Base-by-base conservation (phyloP, 805 yeast species). In the Gaillardinia entomophila region DNA sequence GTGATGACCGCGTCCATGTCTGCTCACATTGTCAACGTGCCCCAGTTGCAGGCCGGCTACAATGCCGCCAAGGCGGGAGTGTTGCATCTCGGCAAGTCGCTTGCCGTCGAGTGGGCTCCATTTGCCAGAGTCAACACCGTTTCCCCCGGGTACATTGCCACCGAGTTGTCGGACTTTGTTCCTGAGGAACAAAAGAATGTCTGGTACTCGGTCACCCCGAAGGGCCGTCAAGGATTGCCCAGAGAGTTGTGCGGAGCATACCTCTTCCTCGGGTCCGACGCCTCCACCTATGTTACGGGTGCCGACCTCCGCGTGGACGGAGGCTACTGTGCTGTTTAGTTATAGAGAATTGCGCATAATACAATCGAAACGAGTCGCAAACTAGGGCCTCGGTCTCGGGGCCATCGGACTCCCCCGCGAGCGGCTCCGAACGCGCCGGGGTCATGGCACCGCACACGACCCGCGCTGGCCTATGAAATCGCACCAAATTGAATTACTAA, bases 1-100 rank as follows among this genome's bases (percentile, higher is more conserved):
- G 77, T 87, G 45, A 71, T 83, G 58, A 87, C 96, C 4, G 88
- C 94, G 4, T 84, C 95, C 25, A 87, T 87, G 84, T 82, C 92
- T 17, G 96, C 85, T 12, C 87, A 80, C 61, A 79, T 88, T 48
- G 92, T 78, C 48, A 87, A 87, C 58, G 75, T 78, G 40, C 96
- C 96, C 16, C 92, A 88, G 57, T 67, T 77, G 53, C 96, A 87
- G 62, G 82, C 95, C 11, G 77, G 82, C 25, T 86, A 86, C 66
- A 86, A 86, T 51, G 85, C 87, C 12, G 83, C 88, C 45, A 87
- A 86, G 67, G 95, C 95, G 26, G 95, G 79, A 10, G 79, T 84
- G 17, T 53, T 79, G 42, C 95, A 87, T 51, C 68, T 86, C 46
- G 75, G 82, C 23, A 79, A 69, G 55, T 83, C 92, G 1, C 65